phyloP scores from a whole-genome alignment of 1,284 basidiomycete species.

The Phellopilus nigrolimitatus region DNA sequence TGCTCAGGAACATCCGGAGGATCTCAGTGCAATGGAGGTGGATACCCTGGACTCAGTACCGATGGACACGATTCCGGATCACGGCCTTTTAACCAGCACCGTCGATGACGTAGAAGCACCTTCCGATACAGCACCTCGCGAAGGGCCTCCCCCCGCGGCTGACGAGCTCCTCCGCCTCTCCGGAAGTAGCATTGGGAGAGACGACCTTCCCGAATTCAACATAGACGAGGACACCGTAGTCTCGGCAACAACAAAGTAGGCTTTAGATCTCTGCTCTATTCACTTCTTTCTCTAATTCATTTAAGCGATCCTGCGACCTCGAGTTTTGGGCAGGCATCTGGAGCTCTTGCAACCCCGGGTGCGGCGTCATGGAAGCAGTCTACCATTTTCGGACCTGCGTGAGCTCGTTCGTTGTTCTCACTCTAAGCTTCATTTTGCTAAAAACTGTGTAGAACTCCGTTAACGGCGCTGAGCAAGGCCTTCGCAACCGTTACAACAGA shows the following conservation, averaged over 20 bases:
- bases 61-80: conserved; percentile 2
- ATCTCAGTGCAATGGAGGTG: too few relatives aligned
- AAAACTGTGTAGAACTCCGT: neutral
- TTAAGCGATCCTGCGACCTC: neutral
- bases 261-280: neutral
- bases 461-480: neutral
- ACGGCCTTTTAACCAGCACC: neutral
- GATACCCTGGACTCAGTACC: neutral
- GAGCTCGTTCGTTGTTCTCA: neutral
- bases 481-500: neutral
- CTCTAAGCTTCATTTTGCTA: neutral
- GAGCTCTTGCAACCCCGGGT: neutral
- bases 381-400: conserved; percentile 14
- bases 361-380: conserved; percentile 6
- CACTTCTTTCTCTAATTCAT: neutral
- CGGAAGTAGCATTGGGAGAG: neutral
- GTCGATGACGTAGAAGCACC: neutral
- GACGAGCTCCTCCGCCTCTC: conserved; percentile 7
- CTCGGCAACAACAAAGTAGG: neutral
- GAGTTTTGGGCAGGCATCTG: neutral
- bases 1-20: too few relatives aligned
- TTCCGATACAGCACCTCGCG: neutral
- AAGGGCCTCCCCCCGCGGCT: conserved; percentile 10
- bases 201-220: conserved; percentile 11
- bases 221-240: too few relatives aligned